Percentiles rank a stretch among this genome's conserved stretches.
Conservation (phyloP, 768 basidiomycete species). For the Russula vinacea region DNA sequence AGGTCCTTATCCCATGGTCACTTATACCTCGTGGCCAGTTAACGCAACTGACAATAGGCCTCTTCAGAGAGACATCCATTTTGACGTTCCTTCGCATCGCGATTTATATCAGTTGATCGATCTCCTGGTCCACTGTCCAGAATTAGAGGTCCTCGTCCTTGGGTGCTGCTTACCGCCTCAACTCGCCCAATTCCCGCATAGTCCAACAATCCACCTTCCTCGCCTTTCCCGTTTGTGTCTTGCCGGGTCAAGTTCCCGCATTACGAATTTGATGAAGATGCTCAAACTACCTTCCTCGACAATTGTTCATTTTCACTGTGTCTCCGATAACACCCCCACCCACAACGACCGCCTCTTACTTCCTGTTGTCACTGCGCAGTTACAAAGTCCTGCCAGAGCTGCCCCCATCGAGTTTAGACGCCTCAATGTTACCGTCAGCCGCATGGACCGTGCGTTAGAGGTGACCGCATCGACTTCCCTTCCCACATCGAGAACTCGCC, state of each 20-base stretch:
- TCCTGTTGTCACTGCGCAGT: constrained; percentile 5
- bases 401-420: background rate
- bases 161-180: constrained; percentile 1
- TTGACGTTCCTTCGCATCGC: background rate
- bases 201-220: constrained; percentile 9
- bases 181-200: background rate
- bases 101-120: constrained; percentile 3
- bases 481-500: background rate
- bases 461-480: background rate
- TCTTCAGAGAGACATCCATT: background rate
- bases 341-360: background rate
- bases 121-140: constrained; percentile 6
- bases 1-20: constrained; percentile 8
- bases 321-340: background rate
- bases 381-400: background rate
- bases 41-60: constrained; percentile 1
- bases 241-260: background rate
- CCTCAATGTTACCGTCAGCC: background rate
- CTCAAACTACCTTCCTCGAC: constrained; percentile 7
- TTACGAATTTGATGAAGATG: constrained; percentile 10
- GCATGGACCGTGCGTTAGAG: background rate
- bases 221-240: constrained; percentile 9
- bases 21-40: constrained; percentile 8
- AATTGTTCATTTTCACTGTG: constrained; percentile 1
- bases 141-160: constrained; percentile 12